A percentile compares a stretch with the other conserved stretches of the same genome.
These are phyloP conservation scores for Phytophthora palmivora DNA, from an alignment of 352 stramenopile genomes.

Conservation along the genomic window DNA sequence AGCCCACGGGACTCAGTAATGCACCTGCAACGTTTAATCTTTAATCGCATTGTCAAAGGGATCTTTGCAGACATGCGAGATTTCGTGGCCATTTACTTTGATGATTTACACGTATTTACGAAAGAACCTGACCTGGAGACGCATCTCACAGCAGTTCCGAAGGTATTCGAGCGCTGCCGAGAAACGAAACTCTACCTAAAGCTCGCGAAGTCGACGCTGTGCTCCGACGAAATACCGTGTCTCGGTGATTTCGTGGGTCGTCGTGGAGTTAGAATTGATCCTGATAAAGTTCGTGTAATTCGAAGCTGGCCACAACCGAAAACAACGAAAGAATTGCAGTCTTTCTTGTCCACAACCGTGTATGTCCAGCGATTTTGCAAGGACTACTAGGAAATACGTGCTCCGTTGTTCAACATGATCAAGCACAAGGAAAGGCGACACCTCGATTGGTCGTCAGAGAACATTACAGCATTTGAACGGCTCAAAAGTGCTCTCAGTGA, in stretches of 20 bases:
- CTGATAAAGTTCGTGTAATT: not conserved
- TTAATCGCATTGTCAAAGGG: not conserved
- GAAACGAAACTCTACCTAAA: not conserved
- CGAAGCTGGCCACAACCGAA: not conserved
- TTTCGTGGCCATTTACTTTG: no score
- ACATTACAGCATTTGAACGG: not conserved
- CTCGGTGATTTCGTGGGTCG: conserved; percentile 1
- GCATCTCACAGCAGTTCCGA: no score
- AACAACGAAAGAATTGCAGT: not conserved
- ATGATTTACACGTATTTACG: no score
- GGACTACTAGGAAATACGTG: not conserved
- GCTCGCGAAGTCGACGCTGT: not conserved
- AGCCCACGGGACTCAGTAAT: conserved; percentile 4
- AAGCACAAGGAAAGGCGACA: not conserved
- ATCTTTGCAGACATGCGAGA: not conserved
- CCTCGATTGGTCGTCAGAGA: not conserved
- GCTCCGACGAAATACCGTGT: not conserved
- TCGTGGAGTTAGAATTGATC: not conserved
- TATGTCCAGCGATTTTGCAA: conserved; percentile 1
- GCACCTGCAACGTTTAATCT: not conserved
- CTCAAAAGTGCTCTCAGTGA: not conserved
- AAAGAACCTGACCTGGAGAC: no score
- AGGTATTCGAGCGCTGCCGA: no score
- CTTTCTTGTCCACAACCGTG: not conserved
- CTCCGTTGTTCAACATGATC: not conserved